Evolutionary conservation across 441 rosid genomes (phyloP).

Genomic region (Euphorbia corollata): DNA sequence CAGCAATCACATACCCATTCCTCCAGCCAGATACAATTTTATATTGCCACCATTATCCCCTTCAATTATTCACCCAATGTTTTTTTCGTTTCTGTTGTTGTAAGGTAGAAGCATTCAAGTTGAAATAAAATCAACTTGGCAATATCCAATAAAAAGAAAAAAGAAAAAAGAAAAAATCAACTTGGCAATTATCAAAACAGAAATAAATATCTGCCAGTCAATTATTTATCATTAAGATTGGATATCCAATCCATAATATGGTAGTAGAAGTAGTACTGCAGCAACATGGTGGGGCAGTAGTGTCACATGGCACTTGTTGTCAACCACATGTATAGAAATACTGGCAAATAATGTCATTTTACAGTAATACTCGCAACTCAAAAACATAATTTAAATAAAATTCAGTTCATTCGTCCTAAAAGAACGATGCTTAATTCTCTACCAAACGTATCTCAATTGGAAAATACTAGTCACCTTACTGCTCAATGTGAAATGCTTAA

Average conservation of each 20-base stretch:
- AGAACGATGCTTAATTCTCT: no score
- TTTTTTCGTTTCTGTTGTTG: slow-evolving; percentile 3
- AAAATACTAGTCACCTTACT: no score
- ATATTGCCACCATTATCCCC: slow-evolving; percentile 2
- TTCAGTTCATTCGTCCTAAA: no score
- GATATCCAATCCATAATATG: neutral
- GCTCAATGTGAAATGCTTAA: no score
- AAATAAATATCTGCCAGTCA: neutral
- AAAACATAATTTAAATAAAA: no score
- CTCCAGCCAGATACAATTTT: slow-evolving; percentile 6
- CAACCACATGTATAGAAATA: neutral
- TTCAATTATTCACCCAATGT: neutral
- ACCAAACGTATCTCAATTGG: no score
- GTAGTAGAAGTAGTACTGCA: neutral
- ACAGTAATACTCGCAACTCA: no score
- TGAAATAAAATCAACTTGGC: neutral
- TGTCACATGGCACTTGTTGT: neutral
- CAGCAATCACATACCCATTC: slow-evolving; percentile 7
- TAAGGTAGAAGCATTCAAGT: no score
- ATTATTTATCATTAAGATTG: neutral
- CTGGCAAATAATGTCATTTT: no score
- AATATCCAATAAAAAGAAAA: no score
- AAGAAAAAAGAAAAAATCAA: no score
- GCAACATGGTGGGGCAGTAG: neutral
- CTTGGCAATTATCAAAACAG: neutral